Base-by-base conservation (phyloP, 129 eudicot species). In the Flaveria brownii region DNA sequence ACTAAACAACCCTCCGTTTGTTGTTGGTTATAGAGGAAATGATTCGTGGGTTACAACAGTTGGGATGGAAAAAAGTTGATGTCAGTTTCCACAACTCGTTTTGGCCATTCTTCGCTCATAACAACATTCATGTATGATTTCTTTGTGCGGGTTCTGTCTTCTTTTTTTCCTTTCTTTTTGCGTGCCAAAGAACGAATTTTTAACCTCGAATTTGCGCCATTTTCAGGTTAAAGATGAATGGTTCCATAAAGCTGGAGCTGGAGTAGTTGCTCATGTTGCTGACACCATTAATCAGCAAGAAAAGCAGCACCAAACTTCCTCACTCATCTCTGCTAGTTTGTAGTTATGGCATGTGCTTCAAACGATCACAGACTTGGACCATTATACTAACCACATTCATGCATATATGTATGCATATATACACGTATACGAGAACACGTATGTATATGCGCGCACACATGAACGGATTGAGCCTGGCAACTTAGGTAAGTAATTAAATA, bases 61-160 rank as follows among this genome's bases (percentile, higher is more conserved):
- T 95, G 56, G 97, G 99, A 73, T 95, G 99, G 99, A 95, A 51
- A 82, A 95, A 95, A 85, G 97, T 95, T 22, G 99, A 95, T 54
- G 97, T 95, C 36, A 95, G 97, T 83, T 95, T 95, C 81, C 99
- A 95, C 79, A 75, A 90, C 1, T 89, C 97, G 15, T 71, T 85
- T 45, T 95, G 97, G 99, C 96, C 99, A 17, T 95, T 89, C 89
- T 91, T 89, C 55, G 99, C 99, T 36, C 99, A 95, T 65, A 88
- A 95, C 86, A 95, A 87, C 72, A 95, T 95, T 61, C 96, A 95
- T 85, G 99, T 95, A 87, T 22, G 23, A 51, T 17, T 22, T 23
- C 9, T 52, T 4, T 36, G 6, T 36, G 41, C 41, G 30, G 11
- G 30, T 9, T 17, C 46, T 28, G 3, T 46, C 55, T 9, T 73